phyloP scores from a whole-genome alignment of 306 rosid genomes.

The Vachellia collinsii region DNA sequence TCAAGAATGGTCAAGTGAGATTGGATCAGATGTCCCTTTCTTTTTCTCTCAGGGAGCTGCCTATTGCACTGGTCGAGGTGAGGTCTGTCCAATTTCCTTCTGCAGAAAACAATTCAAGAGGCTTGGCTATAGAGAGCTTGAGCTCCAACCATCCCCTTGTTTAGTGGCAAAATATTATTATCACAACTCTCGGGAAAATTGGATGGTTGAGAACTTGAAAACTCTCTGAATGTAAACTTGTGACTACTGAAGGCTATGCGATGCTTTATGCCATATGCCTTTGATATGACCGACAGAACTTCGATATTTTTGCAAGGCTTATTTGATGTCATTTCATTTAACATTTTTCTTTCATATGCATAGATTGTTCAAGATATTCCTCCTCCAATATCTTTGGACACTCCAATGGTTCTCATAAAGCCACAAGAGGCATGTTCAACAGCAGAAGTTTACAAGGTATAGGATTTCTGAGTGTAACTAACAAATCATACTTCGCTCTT shows the following conservation, averaged over 20 bases:
- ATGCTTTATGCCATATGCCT: slow-evolving; percentile 10
- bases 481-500: slow-evolving; percentile 8
- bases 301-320: slow-evolving; percentile 17
- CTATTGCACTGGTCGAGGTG: slow-evolving; percentile 96
- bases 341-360: slow-evolving; percentile 30
- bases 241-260: background rate
- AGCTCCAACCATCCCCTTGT: background rate
- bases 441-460: slow-evolving; percentile 95
- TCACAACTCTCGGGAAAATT: background rate
- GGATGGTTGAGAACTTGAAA: background rate
- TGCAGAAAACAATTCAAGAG: slow-evolving; percentile 9
- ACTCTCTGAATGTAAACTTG: background rate
- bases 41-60: slow-evolving; percentile 97
- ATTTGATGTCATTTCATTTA: slow-evolving; percentile 25
- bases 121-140: background rate
- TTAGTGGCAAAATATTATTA: background rate
- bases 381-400: slow-evolving; percentile 67
- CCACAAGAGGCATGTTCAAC: slow-evolving; percentile 93
- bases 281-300: background rate
- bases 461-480: slow-evolving; percentile 22
- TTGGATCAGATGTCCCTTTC: slow-evolving; percentile 97
- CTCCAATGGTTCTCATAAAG: slow-evolving; percentile 95
- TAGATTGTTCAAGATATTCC: slow-evolving; percentile 82
- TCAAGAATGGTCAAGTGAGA: slow-evolving; percentile 97
- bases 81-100: slow-evolving; percentile 62